Evolutionary conservation across 768 basidiomycete species (phyloP), one percentile per base, ranked within the genome.

Genomic region (Termitomyces sp.): DNA sequence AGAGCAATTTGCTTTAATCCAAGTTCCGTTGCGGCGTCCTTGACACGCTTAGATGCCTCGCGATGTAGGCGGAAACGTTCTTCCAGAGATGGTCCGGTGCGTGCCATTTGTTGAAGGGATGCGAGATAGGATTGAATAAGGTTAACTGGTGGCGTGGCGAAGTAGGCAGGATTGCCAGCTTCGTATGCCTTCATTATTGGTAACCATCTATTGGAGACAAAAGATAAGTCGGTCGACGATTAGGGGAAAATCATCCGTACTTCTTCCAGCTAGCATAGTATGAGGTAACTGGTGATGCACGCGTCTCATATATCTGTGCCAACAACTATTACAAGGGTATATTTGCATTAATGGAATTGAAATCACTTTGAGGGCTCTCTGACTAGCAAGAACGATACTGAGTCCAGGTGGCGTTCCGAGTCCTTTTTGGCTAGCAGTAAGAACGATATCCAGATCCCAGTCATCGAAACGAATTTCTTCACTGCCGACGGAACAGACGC

Each of bases 161-260:
- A 98, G 78, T 98, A 98, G 20, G 87, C 87, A 0, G 92, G 79
- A 11, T 73, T 74, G 58, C 91, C 91, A 57, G 74, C 72, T 74
- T 98, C 94, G 70, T 98, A 99, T 3, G 88, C 86, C 65, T 87
- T 82, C 95, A 98, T 98, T 68, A 97, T 86, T 1, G 94, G 93
- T 46, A 95, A 76, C 92, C 92, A 94, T 65, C 89, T 90, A 55
- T 26, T 22, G 58, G 32, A 33, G 47, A 55, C 16, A 35, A 54
- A 14, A 54, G 11, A 18, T 43, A 18, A 32, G 5, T 26, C n/a
- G 11, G 6, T 9, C 13, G 22, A 11, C 14, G 46, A 22, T 20
- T 28, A 13, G 4, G 7, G 9, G n/a, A 6, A 41, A 44, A 33
- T 35, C 56, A 4, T 14, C 40, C 53, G 35, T 71, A 90, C 85